phyloP scores from a whole-genome alignment of 1,284 basidiomycete genomes.

The Leccinum discolor region DNA sequence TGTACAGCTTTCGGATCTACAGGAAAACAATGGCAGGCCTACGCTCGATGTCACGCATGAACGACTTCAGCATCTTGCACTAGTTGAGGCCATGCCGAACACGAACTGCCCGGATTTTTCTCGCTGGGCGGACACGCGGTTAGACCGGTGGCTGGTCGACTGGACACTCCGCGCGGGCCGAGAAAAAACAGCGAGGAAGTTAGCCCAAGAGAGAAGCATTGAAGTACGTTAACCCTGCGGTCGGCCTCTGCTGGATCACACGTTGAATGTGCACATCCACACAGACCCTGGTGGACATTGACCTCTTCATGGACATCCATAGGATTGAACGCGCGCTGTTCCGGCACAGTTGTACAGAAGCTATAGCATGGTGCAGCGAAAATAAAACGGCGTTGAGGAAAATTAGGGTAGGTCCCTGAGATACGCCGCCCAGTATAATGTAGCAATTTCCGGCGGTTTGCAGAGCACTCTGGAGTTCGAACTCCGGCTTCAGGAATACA shows the following conservation, averaged over 20 bases:
- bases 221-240: conserved; percentile 49
- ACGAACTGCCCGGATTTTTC: conserved; percentile 60
- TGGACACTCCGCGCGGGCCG: conserved; percentile 83
- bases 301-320: conserved; percentile 87
- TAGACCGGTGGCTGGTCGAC: conserved; percentile 93
- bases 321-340: conserved; percentile 83
- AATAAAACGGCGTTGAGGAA: conserved; percentile 93
- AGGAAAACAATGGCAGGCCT: conserved; percentile 62
- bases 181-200: conserved; percentile 65
- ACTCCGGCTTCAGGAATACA: conserved; percentile 93
- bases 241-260: conserved; percentile 16
- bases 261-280: conserved; percentile 21
- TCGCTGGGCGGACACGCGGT: conserved; percentile 76
- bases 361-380: conserved; percentile 95
- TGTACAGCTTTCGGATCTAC: conserved; percentile 67
- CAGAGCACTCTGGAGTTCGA: conserved; percentile 97
- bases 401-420: conserved; percentile 64
- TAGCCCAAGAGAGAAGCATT: conserved; percentile 72
- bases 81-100: conserved; percentile 56
- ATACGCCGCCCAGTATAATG: conserved; percentile 8
- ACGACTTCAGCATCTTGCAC: conserved; percentile 68
- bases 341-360: conserved; percentile 81
- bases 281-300: conserved; percentile 86
- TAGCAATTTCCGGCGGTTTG: conserved; percentile 16
- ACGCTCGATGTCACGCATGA: conserved; percentile 74